Evolutionary conservation across 805 yeast species (phyloP), one percentile per base, ranked within the genome.

Genomic region (Sungouiozyma ichnusensis): DNA sequence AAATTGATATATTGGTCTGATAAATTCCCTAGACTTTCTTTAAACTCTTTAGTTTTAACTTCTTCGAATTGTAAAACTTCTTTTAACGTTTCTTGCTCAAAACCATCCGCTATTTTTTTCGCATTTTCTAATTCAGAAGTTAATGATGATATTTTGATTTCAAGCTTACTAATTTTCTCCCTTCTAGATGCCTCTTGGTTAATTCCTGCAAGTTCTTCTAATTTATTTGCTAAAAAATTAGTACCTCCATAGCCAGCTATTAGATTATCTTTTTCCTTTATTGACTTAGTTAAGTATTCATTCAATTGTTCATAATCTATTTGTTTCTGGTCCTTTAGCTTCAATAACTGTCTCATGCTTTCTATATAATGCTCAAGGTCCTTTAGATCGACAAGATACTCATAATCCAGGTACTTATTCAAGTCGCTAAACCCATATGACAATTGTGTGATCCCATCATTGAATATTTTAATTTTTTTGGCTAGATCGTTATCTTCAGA

Each of bases 261-360:
- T 17, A 76, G 56, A 3, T 67, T 63, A 44, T 72, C 73, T 50
- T 78, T 77, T 50, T 90, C 97, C 33, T 66, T 65, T 38, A 74
- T 70, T 0, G 94, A 78, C 53, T 85, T 82, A 34, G 71, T 69
- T 43, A 87, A 66, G 63, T 90, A 90, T 42, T 83, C 94, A 33
- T 77, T 74, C 36, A 90, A 67, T 40, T 84, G 94, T 57, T 92
- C 97, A 54, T 81, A 80, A 59, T 90, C 98, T 20, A 90, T 74
- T 52, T 85, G 88, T 60, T 88, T 88, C 57, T 86, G 87, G 55
- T 90, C 97, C 49, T 90, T 86, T 43, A 84, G 71, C 55, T 82
- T 87, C 41, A 92, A 74, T 44, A 90, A 65, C 47, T 72, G 76
- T 53, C 77, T 77, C 50, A 83, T 65, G 17, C 82, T 75, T 39